A percentile compares a stretch with the other conserved stretches of the same genome.
These are phyloP conservation scores for Colletotrichum sidae DNA, from an alignment of 2,329 filamentous ascomycete species.

Conservation along the genomic window DNA sequence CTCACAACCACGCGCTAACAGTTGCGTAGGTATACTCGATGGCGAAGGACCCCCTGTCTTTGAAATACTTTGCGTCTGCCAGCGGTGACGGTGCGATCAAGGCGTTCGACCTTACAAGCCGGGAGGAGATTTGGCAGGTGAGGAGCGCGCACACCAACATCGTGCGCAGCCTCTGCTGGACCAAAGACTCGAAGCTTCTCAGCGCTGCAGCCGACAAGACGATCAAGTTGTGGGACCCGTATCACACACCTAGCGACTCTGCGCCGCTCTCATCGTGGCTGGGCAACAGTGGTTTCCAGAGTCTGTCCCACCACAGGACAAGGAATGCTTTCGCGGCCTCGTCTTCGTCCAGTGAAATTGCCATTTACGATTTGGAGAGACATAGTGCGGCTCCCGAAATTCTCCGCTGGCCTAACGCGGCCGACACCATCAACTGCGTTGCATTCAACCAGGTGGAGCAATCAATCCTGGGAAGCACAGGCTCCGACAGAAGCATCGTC, in stretches of 20 bases:
- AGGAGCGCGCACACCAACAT: slow-evolving; percentile 88
- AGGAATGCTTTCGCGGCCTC: slow-evolving; percentile 83
- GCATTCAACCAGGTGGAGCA: slow-evolving; percentile 96
- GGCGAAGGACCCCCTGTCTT: slow-evolving; percentile 80
- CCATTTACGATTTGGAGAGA: slow-evolving; percentile 88
- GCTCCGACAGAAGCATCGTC: slow-evolving; percentile 86
- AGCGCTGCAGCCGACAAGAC: slow-evolving; percentile 89
- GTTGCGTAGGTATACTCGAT: slow-evolving; percentile 70
- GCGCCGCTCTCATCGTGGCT: slow-evolving; percentile 84
- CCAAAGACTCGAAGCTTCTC: slow-evolving; percentile 83
- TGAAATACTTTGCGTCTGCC: slow-evolving; percentile 83
- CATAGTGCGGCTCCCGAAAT: slow-evolving; percentile 85
- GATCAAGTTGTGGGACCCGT: slow-evolving; percentile 92
- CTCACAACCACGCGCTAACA: slow-evolving; percentile 6
- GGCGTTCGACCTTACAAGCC: slow-evolving; percentile 64
- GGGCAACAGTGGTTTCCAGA: slow-evolving; percentile 72
- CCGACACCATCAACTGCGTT: slow-evolving; percentile 90
- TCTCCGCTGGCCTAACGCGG: slow-evolving; percentile 86
- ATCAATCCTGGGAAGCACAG: slow-evolving; percentile 86
- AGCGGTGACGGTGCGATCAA: slow-evolving; percentile 95
- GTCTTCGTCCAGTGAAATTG: slow-evolving; percentile 81
- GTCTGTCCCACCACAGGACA: slow-evolving; percentile 83
- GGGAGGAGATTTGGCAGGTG: slow-evolving; percentile 80
- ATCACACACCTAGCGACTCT: slow-evolving; percentile 75
- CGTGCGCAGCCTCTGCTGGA: slow-evolving; percentile 93